Conservation (phyloP, 2,329 filamentous ascomycete genomes). For the Fusarium hainanense region DNA sequence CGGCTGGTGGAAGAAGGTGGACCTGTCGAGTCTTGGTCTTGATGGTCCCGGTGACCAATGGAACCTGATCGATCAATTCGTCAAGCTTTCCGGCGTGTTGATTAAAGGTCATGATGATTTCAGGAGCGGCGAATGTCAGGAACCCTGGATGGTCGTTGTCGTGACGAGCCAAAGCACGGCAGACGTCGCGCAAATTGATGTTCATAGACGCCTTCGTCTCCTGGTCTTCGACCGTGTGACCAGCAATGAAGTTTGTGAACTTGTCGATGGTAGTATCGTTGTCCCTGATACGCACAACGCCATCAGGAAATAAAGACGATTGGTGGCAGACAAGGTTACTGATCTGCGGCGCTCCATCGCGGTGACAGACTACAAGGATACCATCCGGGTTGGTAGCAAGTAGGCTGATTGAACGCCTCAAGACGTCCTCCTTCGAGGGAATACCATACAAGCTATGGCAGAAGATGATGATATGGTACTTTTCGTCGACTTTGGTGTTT, state of each 20-base stretch:
- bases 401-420: conserved; percentile 60
- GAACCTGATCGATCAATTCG: conserved; percentile 57
- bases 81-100: conserved; percentile 56
- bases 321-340: conserved; percentile 60
- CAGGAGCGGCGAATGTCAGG: conserved; percentile 62
- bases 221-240: conserved; percentile 52
- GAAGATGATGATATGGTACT: conserved; percentile 68
- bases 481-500: conserved; percentile 48
- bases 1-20: conserved; percentile 55
- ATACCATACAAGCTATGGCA: conserved; percentile 74
- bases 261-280: conserved; percentile 58
- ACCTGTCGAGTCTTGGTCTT: conserved; percentile 65
- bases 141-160: conserved; percentile 51
- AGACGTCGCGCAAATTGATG: conserved; percentile 57
- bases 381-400: conserved; percentile 55
- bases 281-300: conserved; percentile 56
- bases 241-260: conserved; percentile 66
- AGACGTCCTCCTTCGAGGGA: conserved; percentile 57
- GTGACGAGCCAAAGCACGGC: conserved; percentile 58
- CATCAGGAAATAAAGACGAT: conserved; percentile 60
- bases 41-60: conserved; percentile 44
- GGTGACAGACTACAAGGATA: conserved; percentile 67
- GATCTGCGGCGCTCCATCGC: conserved; percentile 56
- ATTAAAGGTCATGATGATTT: conserved; percentile 64
- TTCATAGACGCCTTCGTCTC: conserved; percentile 46